These are phyloP conservation scores for Coemansia sp. DNA, from an alignment of 371 early-diverging fungal genomes.

Conservation along the genomic window DNA sequence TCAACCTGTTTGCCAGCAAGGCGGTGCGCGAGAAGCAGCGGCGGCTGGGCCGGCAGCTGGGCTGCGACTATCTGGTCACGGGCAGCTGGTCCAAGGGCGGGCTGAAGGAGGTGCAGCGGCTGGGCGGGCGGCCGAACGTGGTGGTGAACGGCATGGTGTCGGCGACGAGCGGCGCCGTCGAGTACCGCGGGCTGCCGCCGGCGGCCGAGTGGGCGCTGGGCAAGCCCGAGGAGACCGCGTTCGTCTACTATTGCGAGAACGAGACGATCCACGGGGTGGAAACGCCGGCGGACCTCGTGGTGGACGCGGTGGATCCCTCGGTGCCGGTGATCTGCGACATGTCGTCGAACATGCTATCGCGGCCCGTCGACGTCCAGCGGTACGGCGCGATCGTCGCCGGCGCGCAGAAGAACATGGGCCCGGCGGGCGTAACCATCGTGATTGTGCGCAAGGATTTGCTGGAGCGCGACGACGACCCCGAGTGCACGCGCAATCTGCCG, in stretches of 20 bases:
- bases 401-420: conserved; percentile 98
- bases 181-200: conserved; percentile 60
- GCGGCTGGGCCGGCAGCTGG: conserved; percentile 50
- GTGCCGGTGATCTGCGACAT: conserved; percentile 94
- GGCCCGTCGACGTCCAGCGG: conserved; percentile 76
- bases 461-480: conserved; percentile 51
- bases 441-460: conserved; percentile 90
- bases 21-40: conserved; percentile 54
- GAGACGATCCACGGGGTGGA: conserved; percentile 98
- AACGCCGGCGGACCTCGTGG: conserved; percentile 57
- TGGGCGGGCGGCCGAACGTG: conserved; percentile 73
- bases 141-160: conserved; percentile 58
- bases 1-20: conserved; percentile 79
- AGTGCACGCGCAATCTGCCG: conserved; percentile 61
- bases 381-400: conserved; percentile 92
- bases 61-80: conserved; percentile 87
- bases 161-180: conserved; percentile 50
- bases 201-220: conserved; percentile 67
- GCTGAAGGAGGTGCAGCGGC: conserved; percentile 77
- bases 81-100: conserved; percentile 94
- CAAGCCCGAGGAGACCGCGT: conserved; percentile 72
- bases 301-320: conserved; percentile 57
- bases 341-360: conserved; percentile 89
- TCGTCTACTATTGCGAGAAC: conserved; percentile 94
- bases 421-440: conserved; percentile 90